phyloP scores from a whole-genome alignment of 78 protist species.

The Capsaspora owczarzaki region DNA sequence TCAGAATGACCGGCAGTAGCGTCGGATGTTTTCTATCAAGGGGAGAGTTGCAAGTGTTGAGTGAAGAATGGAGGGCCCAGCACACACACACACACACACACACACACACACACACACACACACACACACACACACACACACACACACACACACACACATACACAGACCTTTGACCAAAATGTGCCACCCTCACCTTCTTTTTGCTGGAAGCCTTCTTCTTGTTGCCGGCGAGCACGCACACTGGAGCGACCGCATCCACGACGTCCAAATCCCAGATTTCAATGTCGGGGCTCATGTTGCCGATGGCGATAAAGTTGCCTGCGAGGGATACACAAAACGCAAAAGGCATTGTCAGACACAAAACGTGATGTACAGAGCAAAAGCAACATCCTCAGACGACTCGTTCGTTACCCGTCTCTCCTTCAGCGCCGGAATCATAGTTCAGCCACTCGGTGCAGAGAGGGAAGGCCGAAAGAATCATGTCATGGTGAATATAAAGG shows the following conservation, averaged over 20 bases:
- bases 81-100: background rate
- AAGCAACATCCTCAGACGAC: background rate
- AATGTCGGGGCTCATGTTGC: constrained; percentile 57
- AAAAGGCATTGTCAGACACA: background rate
- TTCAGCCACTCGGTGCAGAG: constrained; percentile 30
- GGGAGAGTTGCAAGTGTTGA: background rate
- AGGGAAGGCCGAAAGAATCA: constrained; percentile 48
- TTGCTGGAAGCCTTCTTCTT: constrained; percentile 23
- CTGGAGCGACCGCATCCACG: constrained; percentile 53
- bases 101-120: background rate
- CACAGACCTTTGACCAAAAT: background rate
- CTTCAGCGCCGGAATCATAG: constrained; percentile 16
- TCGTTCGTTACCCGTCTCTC: too few relatives aligned
- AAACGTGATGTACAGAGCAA: background rate
- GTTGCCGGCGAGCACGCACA: constrained; percentile 29
- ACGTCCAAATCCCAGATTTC: constrained; percentile 74
- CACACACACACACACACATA: background rate
- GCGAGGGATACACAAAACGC: background rate
- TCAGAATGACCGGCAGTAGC: constrained; percentile 34
- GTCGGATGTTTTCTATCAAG: background rate
- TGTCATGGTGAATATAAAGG: constrained; percentile 59
- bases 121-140: background rate
- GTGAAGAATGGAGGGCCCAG: too few relatives aligned
- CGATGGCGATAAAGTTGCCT: constrained; percentile 56
- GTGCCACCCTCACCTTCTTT: background rate